Percentiles rank a stretch among this genome's conserved stretches.
phyloP scores from a whole-genome alignment of 2,329 filamentous ascomycete species.

The Ascochyta koolunga region DNA sequence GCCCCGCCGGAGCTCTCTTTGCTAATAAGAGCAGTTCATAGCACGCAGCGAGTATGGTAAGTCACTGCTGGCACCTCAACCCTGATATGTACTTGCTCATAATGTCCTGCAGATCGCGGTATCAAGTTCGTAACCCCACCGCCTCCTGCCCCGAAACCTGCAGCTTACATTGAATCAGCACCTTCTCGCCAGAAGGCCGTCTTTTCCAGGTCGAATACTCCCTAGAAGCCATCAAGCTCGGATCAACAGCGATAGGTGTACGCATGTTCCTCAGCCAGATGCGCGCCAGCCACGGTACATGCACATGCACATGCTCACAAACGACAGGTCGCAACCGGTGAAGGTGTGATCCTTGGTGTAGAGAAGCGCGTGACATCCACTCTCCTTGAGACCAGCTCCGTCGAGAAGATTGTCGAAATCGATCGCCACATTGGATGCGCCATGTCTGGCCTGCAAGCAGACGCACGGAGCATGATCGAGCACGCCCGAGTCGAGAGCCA shows the following conservation, averaged over 20 bases:
- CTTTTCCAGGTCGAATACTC: conserved; percentile 99
- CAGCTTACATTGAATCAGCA: conserved; percentile 62
- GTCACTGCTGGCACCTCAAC: conserved; percentile 37
- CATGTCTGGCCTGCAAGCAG: conserved; percentile 97
- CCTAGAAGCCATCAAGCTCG: conserved; percentile 99
- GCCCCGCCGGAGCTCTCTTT: conserved; percentile 38
- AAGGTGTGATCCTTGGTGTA: conserved; percentile 94
- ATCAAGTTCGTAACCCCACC: conserved; percentile 76
- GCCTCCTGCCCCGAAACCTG: conserved; percentile 11
- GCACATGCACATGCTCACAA: conserved; percentile 17
- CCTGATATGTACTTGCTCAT: conserved; percentile 22
- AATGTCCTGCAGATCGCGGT: conserved; percentile 75
- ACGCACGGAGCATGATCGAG: conserved; percentile 97
- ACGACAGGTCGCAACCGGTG: conserved; percentile 78
- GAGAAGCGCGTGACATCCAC: conserved; percentile 99
- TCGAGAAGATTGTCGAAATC: conserved; percentile 99
- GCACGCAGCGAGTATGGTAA: conserved; percentile 99
- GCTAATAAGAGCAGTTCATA: conserved; percentile 73
- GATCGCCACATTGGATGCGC: conserved; percentile 98
- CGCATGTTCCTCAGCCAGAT: conserved; percentile 28
- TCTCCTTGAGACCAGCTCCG: conserved; percentile 94
- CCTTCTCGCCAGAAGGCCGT: conserved; percentile 98
- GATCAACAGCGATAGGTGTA: conserved; percentile 95
- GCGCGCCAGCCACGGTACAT: not conserved
- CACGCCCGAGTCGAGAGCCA: conserved; percentile 97